Evolutionary conservation across 129 eudicot species (phyloP).

Genomic region (Tagetes patula): DNA sequence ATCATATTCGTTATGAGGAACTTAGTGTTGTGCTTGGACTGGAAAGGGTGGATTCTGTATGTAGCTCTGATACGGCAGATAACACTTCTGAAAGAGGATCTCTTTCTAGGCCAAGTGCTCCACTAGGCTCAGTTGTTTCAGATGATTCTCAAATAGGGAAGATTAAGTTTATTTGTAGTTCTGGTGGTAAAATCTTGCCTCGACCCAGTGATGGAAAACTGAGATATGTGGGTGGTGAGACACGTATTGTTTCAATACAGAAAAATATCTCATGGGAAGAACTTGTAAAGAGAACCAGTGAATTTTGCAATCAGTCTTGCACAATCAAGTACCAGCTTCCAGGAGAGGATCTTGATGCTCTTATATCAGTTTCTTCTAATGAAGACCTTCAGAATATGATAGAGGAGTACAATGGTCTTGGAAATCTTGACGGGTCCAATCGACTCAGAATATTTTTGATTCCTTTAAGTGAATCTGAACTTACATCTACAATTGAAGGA

Average conservation of each 20-base stretch:
- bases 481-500: slow-evolving; percentile 38
- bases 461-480: slow-evolving; percentile 45
- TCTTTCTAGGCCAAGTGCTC: slow-evolving; percentile 35
- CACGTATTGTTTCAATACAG: slow-evolving; percentile 63
- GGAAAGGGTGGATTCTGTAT: slow-evolving; percentile 64
- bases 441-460: slow-evolving; percentile 69
- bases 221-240: slow-evolving; percentile 86
- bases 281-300: slow-evolving; percentile 55
- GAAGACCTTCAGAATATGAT: slow-evolving; percentile 78
- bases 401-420: slow-evolving; percentile 71
- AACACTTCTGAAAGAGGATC: slow-evolving; percentile 50
- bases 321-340: slow-evolving; percentile 84
- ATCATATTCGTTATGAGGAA: slow-evolving; percentile 50
- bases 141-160: slow-evolving; percentile 42
- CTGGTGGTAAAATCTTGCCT: slow-evolving; percentile 76
- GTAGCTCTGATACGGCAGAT: slow-evolving; percentile 52
- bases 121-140: slow-evolving; percentile 33
- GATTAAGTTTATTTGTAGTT: slow-evolving; percentile 78
- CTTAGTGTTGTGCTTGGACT: slow-evolving; percentile 56
- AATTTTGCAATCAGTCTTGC: slow-evolving; percentile 53
- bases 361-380: slow-evolving; percentile 75
- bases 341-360: slow-evolving; percentile 72
- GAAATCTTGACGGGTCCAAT: slow-evolving; percentile 42
- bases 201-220: slow-evolving; percentile 81
- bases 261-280: slow-evolving; percentile 51